Percentiles rank a stretch among this genome's conserved stretches.
phyloP scores from a whole-genome alignment of 192 early-diverging fungal species.

The Nowakowskiella sp. region DNA sequence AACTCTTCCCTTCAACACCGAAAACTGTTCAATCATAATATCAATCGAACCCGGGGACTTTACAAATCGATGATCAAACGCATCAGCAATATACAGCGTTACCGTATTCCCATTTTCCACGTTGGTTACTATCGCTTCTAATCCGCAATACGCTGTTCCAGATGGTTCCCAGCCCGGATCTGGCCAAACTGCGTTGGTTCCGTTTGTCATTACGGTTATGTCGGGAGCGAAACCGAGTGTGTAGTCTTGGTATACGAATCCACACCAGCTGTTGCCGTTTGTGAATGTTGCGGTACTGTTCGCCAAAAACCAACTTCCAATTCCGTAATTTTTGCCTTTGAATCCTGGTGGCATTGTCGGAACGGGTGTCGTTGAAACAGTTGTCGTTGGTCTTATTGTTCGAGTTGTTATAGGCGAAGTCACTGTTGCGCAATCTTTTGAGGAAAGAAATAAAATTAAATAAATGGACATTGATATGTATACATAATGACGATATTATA shows the following conservation, averaged over 20 bases:
- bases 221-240: constrained; percentile 13
- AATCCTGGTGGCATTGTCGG: no score
- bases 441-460: no score
- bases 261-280: constrained; percentile 17
- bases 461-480: no score
- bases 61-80: constrained; percentile 13
- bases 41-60: constrained; percentile 14
- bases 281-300: constrained; percentile 2
- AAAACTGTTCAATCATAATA: constrained; percentile 10
- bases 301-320: constrained; percentile 20
- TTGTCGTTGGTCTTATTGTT: no score
- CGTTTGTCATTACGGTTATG: background rate
- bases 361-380: no score
- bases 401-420: no score
- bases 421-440: no score
- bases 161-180: no score
- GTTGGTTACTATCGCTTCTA: constrained; percentile 14
- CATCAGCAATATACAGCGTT: constrained; percentile 16
- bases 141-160: constrained; percentile 5
- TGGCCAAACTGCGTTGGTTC: constrained; percentile 3
- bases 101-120: constrained; percentile 4
- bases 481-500: no score
- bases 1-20: background rate
- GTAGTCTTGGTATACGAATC: constrained; percentile 17
- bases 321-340: no score